Percentiles rank a stretch among this genome's conserved stretches.
Conservation (phyloP, 1,139 yeast species). For the Saccharomyces hybrid region DNA sequence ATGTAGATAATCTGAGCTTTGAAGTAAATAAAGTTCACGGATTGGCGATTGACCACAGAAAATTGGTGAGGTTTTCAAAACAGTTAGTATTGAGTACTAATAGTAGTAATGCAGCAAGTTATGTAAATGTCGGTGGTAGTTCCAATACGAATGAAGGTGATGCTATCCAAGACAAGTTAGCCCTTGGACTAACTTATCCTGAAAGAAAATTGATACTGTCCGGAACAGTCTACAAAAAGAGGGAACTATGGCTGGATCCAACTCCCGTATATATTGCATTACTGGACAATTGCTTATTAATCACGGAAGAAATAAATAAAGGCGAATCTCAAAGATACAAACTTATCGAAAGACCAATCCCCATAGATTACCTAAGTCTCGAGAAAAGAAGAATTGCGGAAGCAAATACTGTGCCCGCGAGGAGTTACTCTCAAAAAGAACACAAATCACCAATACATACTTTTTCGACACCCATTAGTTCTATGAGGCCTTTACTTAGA, state of each 20-base stretch:
- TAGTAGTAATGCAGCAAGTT: slow-evolving; percentile 27
- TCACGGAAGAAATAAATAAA: slow-evolving; percentile 44
- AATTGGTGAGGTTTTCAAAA: slow-evolving; percentile 40
- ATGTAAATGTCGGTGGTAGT: slow-evolving; percentile 22
- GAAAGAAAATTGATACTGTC: slow-evolving; percentile 51
- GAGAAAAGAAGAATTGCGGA: slow-evolving; percentile 33
- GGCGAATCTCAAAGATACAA: slow-evolving; percentile 32
- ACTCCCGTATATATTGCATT: slow-evolving; percentile 48
- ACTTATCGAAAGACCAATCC: slow-evolving; percentile 53
- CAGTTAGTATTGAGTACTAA: slow-evolving; percentile 45
- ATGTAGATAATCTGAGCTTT: slow-evolving; percentile 39
- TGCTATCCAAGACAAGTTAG: slow-evolving; percentile 27
- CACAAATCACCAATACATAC: slow-evolving; percentile 16
- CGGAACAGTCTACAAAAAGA: slow-evolving; percentile 56
- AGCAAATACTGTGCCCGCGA: background rate
- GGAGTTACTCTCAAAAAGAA: slow-evolving; percentile 10
- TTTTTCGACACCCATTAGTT: slow-evolving; percentile 19
- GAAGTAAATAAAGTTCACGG: slow-evolving; percentile 49
- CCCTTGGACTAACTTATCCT: slow-evolving; percentile 48
- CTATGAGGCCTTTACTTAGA: slow-evolving; percentile 18
- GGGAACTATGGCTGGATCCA: slow-evolving; percentile 52
- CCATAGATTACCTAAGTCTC: slow-evolving; percentile 49
- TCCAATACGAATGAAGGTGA: slow-evolving; percentile 28
- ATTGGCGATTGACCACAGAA: slow-evolving; percentile 47
- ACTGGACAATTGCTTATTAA: slow-evolving; percentile 63